Conservation (phyloP, 2,329 filamentous ascomycete genomes). For the Fusarium nodosum region DNA sequence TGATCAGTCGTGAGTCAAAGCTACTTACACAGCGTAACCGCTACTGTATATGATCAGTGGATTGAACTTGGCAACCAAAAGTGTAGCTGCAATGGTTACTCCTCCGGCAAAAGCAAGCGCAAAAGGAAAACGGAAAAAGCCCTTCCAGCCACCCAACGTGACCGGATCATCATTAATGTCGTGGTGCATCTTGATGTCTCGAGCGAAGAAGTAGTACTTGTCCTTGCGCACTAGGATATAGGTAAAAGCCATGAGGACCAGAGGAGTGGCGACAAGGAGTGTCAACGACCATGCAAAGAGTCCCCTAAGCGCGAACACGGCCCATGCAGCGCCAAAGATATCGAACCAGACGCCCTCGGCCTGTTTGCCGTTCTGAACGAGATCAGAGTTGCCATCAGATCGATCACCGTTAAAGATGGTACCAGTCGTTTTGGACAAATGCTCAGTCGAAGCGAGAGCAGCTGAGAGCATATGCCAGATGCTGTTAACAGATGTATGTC, state of each 20-base stretch:
- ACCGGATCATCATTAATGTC: constrained; percentile 73
- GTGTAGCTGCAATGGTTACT: constrained; percentile 78
- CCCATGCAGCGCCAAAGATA: constrained; percentile 83
- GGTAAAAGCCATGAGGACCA: constrained; percentile 77
- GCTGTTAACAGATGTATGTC: constrained; percentile 77
- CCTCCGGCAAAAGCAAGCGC: constrained; percentile 76
- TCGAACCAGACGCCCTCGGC: constrained; percentile 92
- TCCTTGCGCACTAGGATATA: constrained; percentile 77
- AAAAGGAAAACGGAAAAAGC: constrained; percentile 86
- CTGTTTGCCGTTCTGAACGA: constrained; percentile 75
- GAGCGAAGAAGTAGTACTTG: constrained; percentile 90
- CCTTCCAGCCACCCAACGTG: constrained; percentile 79
- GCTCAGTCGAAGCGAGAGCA: constrained; percentile 79
- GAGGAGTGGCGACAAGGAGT: constrained; percentile 82
- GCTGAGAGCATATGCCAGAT: constrained; percentile 97
- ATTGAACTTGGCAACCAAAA: constrained; percentile 84
- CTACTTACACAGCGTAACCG: constrained; percentile 77
- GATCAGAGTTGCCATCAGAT: constrained; percentile 67
- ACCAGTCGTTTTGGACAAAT: constrained; percentile 77
- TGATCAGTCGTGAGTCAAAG: too few species aligned
- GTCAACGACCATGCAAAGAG: constrained; percentile 91
- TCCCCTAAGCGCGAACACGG: constrained; percentile 82
- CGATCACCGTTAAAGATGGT: constrained; percentile 73
- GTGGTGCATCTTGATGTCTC: constrained; percentile 66
- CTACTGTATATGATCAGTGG: constrained; percentile 93